Base-by-base conservation (phyloP, 306 rosid species). In the Trifolium fragiferum region DNA sequence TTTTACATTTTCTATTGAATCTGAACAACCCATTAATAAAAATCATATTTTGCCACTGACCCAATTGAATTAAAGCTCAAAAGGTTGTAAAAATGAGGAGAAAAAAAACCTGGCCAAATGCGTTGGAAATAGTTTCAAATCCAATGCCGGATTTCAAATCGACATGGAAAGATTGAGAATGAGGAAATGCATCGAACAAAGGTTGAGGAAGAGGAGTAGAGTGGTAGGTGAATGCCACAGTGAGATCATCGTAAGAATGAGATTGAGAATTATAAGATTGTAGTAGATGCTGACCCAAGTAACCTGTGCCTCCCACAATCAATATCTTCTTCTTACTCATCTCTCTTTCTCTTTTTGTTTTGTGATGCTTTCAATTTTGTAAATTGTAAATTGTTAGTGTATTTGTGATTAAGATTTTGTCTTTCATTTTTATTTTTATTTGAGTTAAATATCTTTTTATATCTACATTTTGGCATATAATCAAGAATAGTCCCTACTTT, bases 251-350 rank as follows among this genome's bases (percentile, higher is more conserved):
- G 67, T 76, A 80, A 30, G 44, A 82, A 30, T 62, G 21, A 50
- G 57, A 50, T 25, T 25, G 30, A 25, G 30, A 25, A 75, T 82
- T 7, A 11, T 43, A 85, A 49, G 83, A 87, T 60, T 82, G 90
- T 50, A 91, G 67, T n/a, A 88, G 80, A 80, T 93, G 98, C 84
- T 93, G 98, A 50, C 98, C 98, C 83, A 93, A 80, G 65, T 89
- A 93, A 16, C 98, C 98, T 11, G 96, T 86, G 68, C 98, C 97
- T 84, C 98, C 98, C 65, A 91, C 91, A 8, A 91, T 71, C 84
- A 93, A 62, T 53, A 89, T 87, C 85, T 85, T 88, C 87, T 85
- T 84, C 86, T 85, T 84, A 14, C 75, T 66, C 84, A 78, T 85
- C 82, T 76, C 60, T 66, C 40, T 37, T 3, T n/a, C 33, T 50